Evolutionary conservation across 441 rosid genomes (phyloP).

Genomic region (Mallotus japonicus): DNA sequence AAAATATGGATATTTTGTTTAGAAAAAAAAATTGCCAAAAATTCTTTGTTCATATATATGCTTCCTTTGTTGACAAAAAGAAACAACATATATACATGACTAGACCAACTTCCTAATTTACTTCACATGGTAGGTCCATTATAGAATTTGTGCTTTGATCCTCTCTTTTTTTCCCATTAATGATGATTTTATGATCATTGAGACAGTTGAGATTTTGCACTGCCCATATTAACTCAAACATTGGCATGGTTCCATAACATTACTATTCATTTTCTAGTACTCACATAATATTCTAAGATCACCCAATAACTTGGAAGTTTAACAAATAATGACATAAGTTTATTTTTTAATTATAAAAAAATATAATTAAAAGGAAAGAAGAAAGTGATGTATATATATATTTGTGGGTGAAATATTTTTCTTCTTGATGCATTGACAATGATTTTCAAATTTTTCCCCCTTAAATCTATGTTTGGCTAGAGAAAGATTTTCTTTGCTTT

Average conservation of each 20-base stretch:
- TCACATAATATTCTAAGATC: too few relatives aligned
- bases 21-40: neutral
- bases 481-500: too few relatives aligned
- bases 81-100: neutral
- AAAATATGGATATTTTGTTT: neutral
- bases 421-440: too few relatives aligned
- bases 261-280: too few relatives aligned
- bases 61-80: slow-evolving; percentile 21
- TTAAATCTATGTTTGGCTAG: too few relatives aligned
- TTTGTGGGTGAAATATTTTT: too few relatives aligned
- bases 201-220: neutral
- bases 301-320: too few relatives aligned
- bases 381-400: too few relatives aligned
- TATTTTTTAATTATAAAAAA: too few relatives aligned
- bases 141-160: neutral
- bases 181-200: neutral
- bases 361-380: too few relatives aligned
- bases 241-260: neutral
- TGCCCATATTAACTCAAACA: neutral
- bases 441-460: too few relatives aligned
- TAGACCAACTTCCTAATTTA: neutral
- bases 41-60: slow-evolving; percentile 8
- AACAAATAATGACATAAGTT: too few relatives aligned
- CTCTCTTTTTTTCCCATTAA: neutral
- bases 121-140: slow-evolving; percentile 25